These are phyloP conservation scores for Euryodendron excelsum DNA, from an alignment of 148 eudicot genomes.

Conservation along the genomic window DNA sequence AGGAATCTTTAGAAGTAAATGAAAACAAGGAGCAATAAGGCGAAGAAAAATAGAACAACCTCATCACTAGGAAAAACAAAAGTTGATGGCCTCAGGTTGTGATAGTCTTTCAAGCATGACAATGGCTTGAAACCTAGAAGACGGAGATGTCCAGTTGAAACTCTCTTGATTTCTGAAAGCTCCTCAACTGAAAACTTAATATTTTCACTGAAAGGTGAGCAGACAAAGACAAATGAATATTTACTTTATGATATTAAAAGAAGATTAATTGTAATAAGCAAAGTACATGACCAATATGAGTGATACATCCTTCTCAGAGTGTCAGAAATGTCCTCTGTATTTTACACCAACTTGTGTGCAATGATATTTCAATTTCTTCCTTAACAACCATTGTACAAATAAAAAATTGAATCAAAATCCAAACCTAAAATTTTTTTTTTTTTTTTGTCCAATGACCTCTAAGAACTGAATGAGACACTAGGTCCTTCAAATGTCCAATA, in stretches of 20 bases:
- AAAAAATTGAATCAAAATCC: neutral
- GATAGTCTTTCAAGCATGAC: slow-evolving; percentile 79
- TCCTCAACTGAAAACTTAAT: slow-evolving; percentile 68
- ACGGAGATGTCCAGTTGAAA: slow-evolving; percentile 71
- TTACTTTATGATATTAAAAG: neutral
- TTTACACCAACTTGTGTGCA: neutral
- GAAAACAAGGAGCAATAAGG: neutral
- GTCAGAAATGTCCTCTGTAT: neutral
- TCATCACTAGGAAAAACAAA: slow-evolving; percentile 93
- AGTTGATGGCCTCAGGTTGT: slow-evolving; percentile 91
- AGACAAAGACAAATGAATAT: neutral
- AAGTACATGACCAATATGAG: slow-evolving; percentile 8
- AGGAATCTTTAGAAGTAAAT: slow-evolving; percentile 2
- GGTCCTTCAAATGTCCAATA: neutral
- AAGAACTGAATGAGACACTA: neutral
- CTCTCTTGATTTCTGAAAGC: slow-evolving; percentile 75
- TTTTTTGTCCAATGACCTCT: neutral
- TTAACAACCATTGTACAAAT: neutral
- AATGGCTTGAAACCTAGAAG: slow-evolving; percentile 96
- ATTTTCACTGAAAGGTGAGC: slow-evolving; percentile 54
- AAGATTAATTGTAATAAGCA: neutral
- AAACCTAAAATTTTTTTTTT: neutral
- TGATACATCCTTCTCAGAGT: neutral
- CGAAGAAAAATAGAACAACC: slow-evolving; percentile 33
- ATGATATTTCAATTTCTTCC: no score